Evolutionary conservation across 2,329 filamentous ascomycete species (phyloP).

Genomic region (Arthrobotrys conoides): DNA sequence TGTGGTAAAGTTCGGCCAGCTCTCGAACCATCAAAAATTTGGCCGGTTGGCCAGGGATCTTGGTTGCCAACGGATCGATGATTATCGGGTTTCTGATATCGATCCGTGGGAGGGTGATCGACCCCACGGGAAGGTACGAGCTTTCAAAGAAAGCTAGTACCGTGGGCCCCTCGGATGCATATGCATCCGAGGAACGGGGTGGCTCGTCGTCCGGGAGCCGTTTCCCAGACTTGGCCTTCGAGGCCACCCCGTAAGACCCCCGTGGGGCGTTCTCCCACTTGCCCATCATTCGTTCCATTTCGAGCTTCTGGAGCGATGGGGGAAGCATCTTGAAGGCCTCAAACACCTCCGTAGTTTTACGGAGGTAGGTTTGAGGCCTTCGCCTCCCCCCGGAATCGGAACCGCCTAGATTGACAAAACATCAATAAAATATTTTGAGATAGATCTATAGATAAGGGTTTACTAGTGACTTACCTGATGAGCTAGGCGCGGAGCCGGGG

Average conservation of each 20-base stretch:
- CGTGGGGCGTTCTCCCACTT: neutral
- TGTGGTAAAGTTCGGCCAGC: constrained; percentile 27
- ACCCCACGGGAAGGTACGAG: neutral
- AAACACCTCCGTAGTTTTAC: constrained; percentile 8
- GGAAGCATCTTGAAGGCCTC: constrained; percentile 30
- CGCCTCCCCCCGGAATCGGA: neutral
- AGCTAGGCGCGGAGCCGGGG: neutral
- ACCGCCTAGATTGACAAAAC: neutral
- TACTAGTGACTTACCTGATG: neutral
- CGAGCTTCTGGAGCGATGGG: constrained; percentile 2
- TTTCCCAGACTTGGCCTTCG: constrained; percentile 14
- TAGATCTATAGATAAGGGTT: neutral
- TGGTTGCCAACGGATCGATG: constrained; percentile 30
- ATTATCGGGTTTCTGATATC: constrained; percentile 36
- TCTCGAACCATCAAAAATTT: constrained; percentile 29
- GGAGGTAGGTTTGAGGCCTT: neutral
- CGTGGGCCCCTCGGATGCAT: neutral
- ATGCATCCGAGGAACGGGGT: neutral
- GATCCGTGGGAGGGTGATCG: constrained; percentile 4
- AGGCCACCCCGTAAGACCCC: neutral
- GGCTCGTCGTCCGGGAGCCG: constrained; percentile 9
- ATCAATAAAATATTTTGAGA: neutral
- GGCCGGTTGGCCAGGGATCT: constrained; percentile 26
- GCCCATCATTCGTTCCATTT: neutral
- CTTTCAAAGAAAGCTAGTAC: constrained; percentile 15